These are phyloP conservation scores for Neurospora sp. DNA, from an alignment of 495 filamentous ascomycete genomes.

Conservation along the genomic window DNA sequence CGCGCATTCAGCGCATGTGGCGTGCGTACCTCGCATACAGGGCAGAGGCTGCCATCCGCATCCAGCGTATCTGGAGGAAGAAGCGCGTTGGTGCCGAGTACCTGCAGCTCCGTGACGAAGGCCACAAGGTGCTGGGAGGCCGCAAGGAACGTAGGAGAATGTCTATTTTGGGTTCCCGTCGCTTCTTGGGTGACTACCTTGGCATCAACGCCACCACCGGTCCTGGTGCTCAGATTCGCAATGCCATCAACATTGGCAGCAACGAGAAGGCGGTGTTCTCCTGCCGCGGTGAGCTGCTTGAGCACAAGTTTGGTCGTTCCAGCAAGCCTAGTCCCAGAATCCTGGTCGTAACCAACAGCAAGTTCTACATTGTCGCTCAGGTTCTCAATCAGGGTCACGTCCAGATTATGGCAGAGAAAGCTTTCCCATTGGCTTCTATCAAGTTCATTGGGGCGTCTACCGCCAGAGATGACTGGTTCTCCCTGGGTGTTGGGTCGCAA, in stretches of 20 bases:
- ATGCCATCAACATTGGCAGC: slow-evolving; percentile 47
- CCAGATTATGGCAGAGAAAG: slow-evolving; percentile 68
- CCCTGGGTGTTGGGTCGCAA: slow-evolving; percentile 72
- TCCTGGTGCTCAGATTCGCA: slow-evolving; percentile 71
- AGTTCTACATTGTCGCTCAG: slow-evolving; percentile 82
- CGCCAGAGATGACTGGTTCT: slow-evolving; percentile 92
- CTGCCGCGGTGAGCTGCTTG: slow-evolving; percentile 75
- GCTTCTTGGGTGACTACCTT: slow-evolving; percentile 94
- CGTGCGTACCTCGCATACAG: slow-evolving; percentile 89
- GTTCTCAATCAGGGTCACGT: slow-evolving; percentile 72
- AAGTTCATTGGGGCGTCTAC: slow-evolving; percentile 73
- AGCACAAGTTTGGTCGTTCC: slow-evolving; percentile 90
- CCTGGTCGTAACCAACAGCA: slow-evolving; percentile 72
- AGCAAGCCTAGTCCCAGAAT: slow-evolving; percentile 85
- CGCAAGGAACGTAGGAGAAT: slow-evolving; percentile 87
- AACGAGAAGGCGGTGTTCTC: slow-evolving; percentile 79
- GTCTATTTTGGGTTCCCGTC: slow-evolving; percentile 78
- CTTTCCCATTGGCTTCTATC: slow-evolving; percentile 74
- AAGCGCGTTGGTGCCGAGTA: slow-evolving; percentile 80
- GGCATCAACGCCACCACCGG: slow-evolving; percentile 73
- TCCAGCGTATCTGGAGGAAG: slow-evolving; percentile 92
- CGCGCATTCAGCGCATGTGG: slow-evolving; percentile 95
- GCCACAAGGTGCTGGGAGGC: slow-evolving; percentile 71
- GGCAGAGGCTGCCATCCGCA: slow-evolving; percentile 83
- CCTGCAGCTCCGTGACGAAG: slow-evolving; percentile 76